Conservation (phyloP, 192 early-diverging fungal genomes). For the Chytriomyces confervae region DNA sequence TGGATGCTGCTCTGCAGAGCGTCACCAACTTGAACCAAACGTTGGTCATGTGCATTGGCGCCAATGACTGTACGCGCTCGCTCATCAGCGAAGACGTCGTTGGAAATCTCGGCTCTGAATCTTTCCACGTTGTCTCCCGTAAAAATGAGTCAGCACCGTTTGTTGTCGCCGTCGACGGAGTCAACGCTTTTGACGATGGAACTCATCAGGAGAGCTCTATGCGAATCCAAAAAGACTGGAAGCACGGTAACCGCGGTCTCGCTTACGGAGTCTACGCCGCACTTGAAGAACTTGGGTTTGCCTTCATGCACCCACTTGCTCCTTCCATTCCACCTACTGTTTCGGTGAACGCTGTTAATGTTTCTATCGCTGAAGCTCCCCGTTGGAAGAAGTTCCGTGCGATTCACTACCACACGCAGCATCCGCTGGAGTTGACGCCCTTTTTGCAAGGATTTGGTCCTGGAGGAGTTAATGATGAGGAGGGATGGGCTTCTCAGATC, state of each 20-base stretch:
- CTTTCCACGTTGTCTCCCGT: constrained; percentile 13
- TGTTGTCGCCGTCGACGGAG: constrained; percentile 27
- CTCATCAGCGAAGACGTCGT: constrained; percentile 1
- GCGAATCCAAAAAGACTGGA: constrained; percentile 16
- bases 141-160: neutral
- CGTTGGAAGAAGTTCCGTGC: constrained; percentile 36
- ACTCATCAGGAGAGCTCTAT: neutral
- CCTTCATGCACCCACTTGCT: constrained; percentile 36
- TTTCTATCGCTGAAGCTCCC: constrained; percentile 16
- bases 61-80: constrained; percentile 16
- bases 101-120: constrained; percentile 13
- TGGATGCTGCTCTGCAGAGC: neutral
- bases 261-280: constrained; percentile 39
- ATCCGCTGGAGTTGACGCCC: constrained; percentile 32
- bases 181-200: neutral
- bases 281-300: constrained; percentile 37
- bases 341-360: neutral
- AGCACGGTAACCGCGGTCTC: constrained; percentile 35
- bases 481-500: constrained; percentile 29
- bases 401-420: constrained; percentile 44
- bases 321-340: constrained; percentile 28
- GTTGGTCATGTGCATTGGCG: constrained; percentile 25
- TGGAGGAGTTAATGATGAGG: constrained; percentile 4
- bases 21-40: constrained; percentile 5
- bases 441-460: constrained; percentile 35